Percentiles rank a stretch among this genome's conserved stretches.
Conservation (phyloP, 495 filamentous ascomycete species). For the Aspergillus diversus region DNA sequence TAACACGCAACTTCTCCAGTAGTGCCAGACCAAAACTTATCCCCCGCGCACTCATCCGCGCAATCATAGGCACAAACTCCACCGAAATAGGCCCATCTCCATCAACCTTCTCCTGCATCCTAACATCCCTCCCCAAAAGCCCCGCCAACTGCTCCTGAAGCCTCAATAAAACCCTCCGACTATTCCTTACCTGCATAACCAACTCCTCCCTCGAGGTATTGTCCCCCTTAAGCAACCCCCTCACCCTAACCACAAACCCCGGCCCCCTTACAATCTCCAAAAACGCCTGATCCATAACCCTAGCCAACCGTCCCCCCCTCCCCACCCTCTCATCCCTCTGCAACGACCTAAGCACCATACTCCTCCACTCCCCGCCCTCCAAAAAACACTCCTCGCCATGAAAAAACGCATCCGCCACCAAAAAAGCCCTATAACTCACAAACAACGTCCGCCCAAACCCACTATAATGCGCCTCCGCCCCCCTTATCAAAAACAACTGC, state of each 20-base stretch:
- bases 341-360: not conserved
- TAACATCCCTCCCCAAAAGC: not conserved
- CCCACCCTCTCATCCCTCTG: not conserved
- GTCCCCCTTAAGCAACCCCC: not conserved
- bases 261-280: not conserved
- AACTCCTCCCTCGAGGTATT: not conserved
- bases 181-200: not conserved
- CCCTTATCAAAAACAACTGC: not conserved
- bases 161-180: not conserved
- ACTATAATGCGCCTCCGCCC: not conserved
- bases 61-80: not conserved
- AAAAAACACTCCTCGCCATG: conserved; percentile 5
- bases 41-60: not conserved
- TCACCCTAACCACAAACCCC: not conserved
- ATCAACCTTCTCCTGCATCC: not conserved
- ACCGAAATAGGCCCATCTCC: not conserved
- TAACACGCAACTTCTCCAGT: not conserved
- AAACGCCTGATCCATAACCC: conserved; percentile 1
- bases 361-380: not conserved
- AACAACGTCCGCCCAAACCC: conserved; percentile 8
- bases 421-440: not conserved
- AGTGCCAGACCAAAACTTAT: not conserved
- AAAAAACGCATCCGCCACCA: conserved; percentile 7
- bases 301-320: not conserved
- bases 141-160: not conserved